phyloP scores from a whole-genome alignment of 805 yeast genomes.

The Candida khao-thaluensis region DNA sequence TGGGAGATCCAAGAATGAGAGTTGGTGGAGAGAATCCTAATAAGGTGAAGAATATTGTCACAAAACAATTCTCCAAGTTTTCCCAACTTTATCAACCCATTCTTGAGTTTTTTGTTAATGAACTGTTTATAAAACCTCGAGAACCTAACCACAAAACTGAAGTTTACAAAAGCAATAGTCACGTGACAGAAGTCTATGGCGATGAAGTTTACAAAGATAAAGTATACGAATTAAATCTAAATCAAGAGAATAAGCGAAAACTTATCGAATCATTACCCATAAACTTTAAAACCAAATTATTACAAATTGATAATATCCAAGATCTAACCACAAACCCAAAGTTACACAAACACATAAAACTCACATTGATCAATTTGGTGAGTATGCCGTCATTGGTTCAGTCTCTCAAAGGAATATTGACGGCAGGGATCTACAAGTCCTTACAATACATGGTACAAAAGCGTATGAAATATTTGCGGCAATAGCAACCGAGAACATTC shows the following conservation, averaged over 20 bases:
- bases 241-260: slow-evolving; percentile 9
- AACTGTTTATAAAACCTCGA: neutral
- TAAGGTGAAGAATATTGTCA: slow-evolving; percentile 82
- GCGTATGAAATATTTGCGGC: slow-evolving; percentile 26
- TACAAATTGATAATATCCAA: slow-evolving; percentile 12
- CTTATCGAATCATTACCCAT: slow-evolving; percentile 49
- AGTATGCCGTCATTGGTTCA: slow-evolving; percentile 71
- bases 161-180: no score
- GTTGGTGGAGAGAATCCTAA: slow-evolving; percentile 91
- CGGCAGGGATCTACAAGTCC: slow-evolving; percentile 79
- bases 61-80: slow-evolving; percentile 69
- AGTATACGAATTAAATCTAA: neutral
- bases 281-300: slow-evolving; percentile 45
- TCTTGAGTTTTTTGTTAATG: slow-evolving; percentile 2
- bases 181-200: neutral
- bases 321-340: neutral
- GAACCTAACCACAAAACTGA: neutral
- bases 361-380: slow-evolving; percentile 45
- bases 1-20: slow-evolving; percentile 85
- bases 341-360: slow-evolving; percentile 31
- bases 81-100: slow-evolving; percentile 72
- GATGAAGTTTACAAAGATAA: neutral
- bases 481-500: neutral
- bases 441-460: slow-evolving; percentile 77
- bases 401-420: slow-evolving; percentile 76